phyloP scores from a whole-genome alignment of 805 yeast genomes.

The Maudiozyma turicensis region DNA sequence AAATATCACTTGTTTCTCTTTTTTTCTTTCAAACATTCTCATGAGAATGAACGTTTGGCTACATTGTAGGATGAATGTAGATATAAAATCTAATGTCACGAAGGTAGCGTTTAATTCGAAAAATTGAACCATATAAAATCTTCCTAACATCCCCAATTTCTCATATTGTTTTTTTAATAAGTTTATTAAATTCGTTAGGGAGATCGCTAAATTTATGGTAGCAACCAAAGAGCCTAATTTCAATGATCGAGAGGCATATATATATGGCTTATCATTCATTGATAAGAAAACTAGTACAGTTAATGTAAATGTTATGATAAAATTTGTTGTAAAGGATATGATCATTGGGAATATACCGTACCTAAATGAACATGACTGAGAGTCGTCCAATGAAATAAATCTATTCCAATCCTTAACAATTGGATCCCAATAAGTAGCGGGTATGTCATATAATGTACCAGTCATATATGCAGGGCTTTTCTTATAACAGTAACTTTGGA shows the following conservation, averaged over 20 bases:
- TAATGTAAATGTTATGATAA: slow-evolving; percentile 53
- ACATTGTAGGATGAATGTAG: slow-evolving; percentile 47
- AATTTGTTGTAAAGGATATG: slow-evolving; percentile 52
- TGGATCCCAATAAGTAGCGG: slow-evolving; percentile 33
- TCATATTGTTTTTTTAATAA: slow-evolving; percentile 40
- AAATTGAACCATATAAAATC: slow-evolving; percentile 20
- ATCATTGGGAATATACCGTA: slow-evolving; percentile 54
- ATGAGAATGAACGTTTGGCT: slow-evolving; percentile 65
- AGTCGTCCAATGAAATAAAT: slow-evolving; percentile 27
- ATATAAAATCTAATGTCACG: slow-evolving; percentile 48
- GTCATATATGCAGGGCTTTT: slow-evolving; percentile 30
- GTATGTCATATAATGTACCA: slow-evolving; percentile 20
- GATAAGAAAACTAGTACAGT: slow-evolving; percentile 58
- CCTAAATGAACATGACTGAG: slow-evolving; percentile 37
- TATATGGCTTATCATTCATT: slow-evolving; percentile 52
- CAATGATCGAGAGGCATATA: slow-evolving; percentile 23
- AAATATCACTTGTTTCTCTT: slow-evolving; percentile 56
- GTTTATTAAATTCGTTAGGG: slow-evolving; percentile 39
- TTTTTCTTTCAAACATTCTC: slow-evolving; percentile 55
- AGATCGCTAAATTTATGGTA: slow-evolving; percentile 43
- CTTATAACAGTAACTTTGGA: slow-evolving; percentile 29
- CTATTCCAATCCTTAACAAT: slow-evolving; percentile 40
- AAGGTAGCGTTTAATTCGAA: slow-evolving; percentile 39
- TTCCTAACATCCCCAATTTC: slow-evolving; percentile 26
- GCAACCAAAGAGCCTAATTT: slow-evolving; percentile 41